Evolutionary conservation across 331 rosid genomes (phyloP).

Genomic region (Malus hybrid): DNA sequence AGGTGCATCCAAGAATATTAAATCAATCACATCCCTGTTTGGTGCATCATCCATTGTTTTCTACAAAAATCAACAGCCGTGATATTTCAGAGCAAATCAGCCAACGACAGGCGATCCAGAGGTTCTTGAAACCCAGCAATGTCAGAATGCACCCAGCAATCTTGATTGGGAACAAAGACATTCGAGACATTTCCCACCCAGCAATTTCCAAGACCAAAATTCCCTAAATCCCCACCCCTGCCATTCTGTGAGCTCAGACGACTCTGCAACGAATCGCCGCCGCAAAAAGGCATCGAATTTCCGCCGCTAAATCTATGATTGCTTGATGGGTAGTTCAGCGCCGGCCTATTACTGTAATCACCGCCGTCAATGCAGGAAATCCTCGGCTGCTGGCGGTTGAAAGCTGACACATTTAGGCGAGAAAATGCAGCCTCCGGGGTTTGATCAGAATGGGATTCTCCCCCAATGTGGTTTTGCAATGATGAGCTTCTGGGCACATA

Average conservation of each 20-base stretch:
- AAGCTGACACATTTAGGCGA: conserved; percentile 16
- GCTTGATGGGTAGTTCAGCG: background rate
- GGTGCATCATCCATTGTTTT: conserved; percentile 17
- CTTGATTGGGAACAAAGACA: background rate
- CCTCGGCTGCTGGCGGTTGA: background rate
- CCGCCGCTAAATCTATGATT: background rate
- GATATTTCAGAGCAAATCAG: conserved; percentile 15
- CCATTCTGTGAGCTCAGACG: background rate
- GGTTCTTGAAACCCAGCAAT: conserved; percentile 10
- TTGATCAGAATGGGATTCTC: conserved; percentile 2
- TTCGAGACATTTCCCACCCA: background rate
- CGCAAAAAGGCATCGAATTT: background rate
- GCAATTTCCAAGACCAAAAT: background rate
- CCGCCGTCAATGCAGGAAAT: background rate
- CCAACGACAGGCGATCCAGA: background rate
- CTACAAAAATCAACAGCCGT: conserved; percentile 30
- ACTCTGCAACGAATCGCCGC: background rate
- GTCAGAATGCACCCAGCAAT: background rate
- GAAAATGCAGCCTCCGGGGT: conserved; percentile 28
- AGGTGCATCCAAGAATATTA: conserved; percentile 15
- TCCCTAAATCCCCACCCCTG: background rate
- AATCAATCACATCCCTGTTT: background rate
- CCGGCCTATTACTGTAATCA: background rate
- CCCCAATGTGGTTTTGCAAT: background rate
- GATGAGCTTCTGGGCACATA: background rate